These are phyloP conservation scores for Eucalyptus pauciflora DNA, from an alignment of 345 rosid species.

Conservation along the genomic window DNA sequence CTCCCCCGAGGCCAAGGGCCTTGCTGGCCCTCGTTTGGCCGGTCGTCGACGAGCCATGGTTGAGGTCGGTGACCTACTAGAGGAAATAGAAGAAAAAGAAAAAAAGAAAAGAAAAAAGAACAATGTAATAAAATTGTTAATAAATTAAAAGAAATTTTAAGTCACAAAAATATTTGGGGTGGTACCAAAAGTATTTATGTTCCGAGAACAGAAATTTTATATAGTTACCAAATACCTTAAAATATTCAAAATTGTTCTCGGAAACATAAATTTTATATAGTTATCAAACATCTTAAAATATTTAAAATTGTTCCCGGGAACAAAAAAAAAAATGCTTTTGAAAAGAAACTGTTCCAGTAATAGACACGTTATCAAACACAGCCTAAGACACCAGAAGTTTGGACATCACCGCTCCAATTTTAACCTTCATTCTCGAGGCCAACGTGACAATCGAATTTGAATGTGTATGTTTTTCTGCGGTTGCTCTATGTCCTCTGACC, in stretches of 20 bases:
- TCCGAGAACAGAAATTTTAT: too few relatives aligned
- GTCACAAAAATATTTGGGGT: too few relatives aligned
- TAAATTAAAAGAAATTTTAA: too few relatives aligned
- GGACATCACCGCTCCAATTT: neutral
- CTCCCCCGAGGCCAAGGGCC: rapidly evolving
- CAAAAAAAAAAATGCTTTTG: rapidly evolving
- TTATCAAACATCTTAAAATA: too few relatives aligned
- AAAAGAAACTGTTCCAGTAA: too few relatives aligned
- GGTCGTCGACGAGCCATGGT: rapidly evolving
- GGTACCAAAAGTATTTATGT: rapidly evolving
- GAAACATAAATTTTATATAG: too few relatives aligned
- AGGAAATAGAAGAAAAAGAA: too few relatives aligned
- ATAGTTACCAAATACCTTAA: too few relatives aligned
- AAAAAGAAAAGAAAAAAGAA: too few relatives aligned
- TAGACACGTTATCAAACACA: rapidly evolving
- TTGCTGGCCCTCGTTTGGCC: rapidly evolving
- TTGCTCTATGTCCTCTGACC: neutral
- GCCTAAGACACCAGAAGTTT: neutral
- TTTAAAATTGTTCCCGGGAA: rapidly evolving
- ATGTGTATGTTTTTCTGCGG: neutral
- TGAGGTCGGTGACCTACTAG: rapidly evolving
- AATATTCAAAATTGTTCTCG: too few relatives aligned
- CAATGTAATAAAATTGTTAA: too few relatives aligned
- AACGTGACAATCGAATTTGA: neutral
- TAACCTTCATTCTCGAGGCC: neutral